A percentile compares a stretch with the other conserved stretches of the same genome.
These are phyloP conservation scores for Capronia coronata DNA, from an alignment of 2,329 filamentous ascomycete genomes.

Conservation along the genomic window DNA sequence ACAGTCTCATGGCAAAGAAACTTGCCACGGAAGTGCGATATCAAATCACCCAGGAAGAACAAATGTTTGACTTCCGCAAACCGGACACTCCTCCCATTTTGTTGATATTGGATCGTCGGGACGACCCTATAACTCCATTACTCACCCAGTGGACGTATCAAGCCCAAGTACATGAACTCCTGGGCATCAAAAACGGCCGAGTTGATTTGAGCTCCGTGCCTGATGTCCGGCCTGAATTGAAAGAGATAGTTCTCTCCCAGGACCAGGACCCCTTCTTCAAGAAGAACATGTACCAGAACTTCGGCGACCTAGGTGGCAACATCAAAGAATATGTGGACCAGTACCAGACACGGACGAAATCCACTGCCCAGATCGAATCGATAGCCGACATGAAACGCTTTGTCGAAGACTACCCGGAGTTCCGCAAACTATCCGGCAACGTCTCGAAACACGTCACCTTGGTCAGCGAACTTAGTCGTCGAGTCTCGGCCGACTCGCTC, in stretches of 20 bases:
- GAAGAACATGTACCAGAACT: conserved; percentile 99
- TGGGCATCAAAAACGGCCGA: conserved; percentile 91
- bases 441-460: conserved; percentile 98
- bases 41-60: conserved; percentile 88
- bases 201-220: conserved; percentile 81
- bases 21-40: conserved; percentile 88
- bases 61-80: conserved; percentile 91
- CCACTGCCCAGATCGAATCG: conserved; percentile 89
- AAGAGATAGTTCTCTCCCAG: conserved; percentile 89
- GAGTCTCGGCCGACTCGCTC: conserved; percentile 76
- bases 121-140: conserved; percentile 89
- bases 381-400: conserved; percentile 99
- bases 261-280: conserved; percentile 98
- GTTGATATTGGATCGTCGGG: conserved; percentile 80
- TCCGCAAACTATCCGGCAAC: conserved; percentile 91
- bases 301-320: conserved; percentile 88
- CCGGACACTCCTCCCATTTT: conserved; percentile 92
- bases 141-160: conserved; percentile 99
- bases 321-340: conserved; percentile 99
- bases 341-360: conserved; percentile 96
- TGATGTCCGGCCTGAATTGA: conserved; percentile 77
- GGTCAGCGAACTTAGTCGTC: conserved; percentile 84
- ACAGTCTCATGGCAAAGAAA: conserved; percentile 84
- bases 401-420: conserved; percentile 97
- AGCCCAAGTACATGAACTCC: conserved; percentile 96